Evolutionary conservation across 805 yeast genomes (phyloP).

Genomic region (Cyberlindnera maritima): DNA sequence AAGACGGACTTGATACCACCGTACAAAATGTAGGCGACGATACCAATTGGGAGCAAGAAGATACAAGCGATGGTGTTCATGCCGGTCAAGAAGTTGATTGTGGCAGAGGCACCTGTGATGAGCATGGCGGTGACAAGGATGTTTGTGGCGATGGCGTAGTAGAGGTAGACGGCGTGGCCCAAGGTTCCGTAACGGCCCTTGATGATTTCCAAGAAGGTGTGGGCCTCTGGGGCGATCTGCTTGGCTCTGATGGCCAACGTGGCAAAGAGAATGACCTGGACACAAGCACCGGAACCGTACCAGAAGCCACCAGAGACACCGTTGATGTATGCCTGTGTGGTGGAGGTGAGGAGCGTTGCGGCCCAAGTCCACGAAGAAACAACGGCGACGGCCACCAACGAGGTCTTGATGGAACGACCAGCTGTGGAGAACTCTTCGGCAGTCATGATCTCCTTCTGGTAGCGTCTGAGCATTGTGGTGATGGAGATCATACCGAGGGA

Average conservation of each 20-base stretch:
- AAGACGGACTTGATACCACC: slow-evolving; percentile 86
- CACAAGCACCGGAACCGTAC: slow-evolving; percentile 91
- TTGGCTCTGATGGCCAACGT: slow-evolving; percentile 86
- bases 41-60: slow-evolving; percentile 79
- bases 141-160: slow-evolving; percentile 85
- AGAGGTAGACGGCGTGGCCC: slow-evolving; percentile 68
- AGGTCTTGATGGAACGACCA: slow-evolving; percentile 83
- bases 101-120: slow-evolving; percentile 86
- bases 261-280: slow-evolving; percentile 83
- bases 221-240: slow-evolving; percentile 87
- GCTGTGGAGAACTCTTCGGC: slow-evolving; percentile 95
- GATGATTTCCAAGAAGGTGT: slow-evolving; percentile 85
- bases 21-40: slow-evolving; percentile 66
- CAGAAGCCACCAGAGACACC: slow-evolving; percentile 70
- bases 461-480: slow-evolving; percentile 68
- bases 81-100: slow-evolving; percentile 77
- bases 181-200: slow-evolving; percentile 75
- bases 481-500: slow-evolving; percentile 76
- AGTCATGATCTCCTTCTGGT: slow-evolving; percentile 82
- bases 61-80: slow-evolving; percentile 80
- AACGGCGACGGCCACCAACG: slow-evolving; percentile 84
- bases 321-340: slow-evolving; percentile 72
- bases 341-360: slow-evolving; percentile 71
- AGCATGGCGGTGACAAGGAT: slow-evolving; percentile 91
- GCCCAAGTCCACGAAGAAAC: slow-evolving; percentile 95